A percentile compares a stretch with the other conserved stretches of the same genome.
phyloP scores from a whole-genome alignment of 2,329 filamentous ascomycete genomes.

The Sporothrix pseudoabietina region DNA sequence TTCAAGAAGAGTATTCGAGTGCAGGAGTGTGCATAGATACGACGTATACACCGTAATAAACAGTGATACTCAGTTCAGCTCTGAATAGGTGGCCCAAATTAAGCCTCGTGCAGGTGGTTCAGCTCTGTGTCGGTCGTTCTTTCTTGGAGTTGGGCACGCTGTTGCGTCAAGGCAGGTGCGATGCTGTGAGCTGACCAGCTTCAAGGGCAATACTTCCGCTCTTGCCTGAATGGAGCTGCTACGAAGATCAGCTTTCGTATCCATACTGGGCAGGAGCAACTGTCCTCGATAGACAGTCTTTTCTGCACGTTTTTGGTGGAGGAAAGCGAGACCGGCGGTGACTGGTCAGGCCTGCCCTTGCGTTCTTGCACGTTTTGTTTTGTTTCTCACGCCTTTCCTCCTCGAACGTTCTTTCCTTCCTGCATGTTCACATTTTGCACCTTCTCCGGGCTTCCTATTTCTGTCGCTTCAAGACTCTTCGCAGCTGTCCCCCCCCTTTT shows the following conservation, averaged over 20 bases:
- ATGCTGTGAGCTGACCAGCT: not conserved
- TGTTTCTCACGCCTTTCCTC: conserved; percentile 1
- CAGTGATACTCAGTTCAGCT: not conserved
- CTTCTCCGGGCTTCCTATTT: not conserved
- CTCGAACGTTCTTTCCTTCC: conserved; percentile 1
- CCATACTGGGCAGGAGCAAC: conserved; percentile 5
- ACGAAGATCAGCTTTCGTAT: not conserved
- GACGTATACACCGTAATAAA: not conserved
- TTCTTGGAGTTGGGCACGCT: conserved; percentile 4
- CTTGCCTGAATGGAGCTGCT: conserved; percentile 17
- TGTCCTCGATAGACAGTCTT: not conserved
- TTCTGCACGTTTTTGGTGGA: not conserved
- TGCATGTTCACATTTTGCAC: not conserved
- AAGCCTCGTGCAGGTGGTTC: conserved; percentile 12
- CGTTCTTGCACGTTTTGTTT: not conserved
- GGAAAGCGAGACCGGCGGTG: conserved; percentile 24
- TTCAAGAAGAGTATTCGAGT: not conserved
- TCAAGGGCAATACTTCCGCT: not conserved
- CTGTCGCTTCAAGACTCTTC: not conserved
- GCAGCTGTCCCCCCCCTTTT: not conserved
- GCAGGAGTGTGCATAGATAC: not conserved
- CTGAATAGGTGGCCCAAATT: not conserved
- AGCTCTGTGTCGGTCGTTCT: conserved; percentile 16
- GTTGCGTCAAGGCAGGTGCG: conserved; percentile 17
- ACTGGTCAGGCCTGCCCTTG: not conserved